phyloP scores from a whole-genome alignment of 768 basidiomycete genomes.

The Boletus sp. region DNA sequence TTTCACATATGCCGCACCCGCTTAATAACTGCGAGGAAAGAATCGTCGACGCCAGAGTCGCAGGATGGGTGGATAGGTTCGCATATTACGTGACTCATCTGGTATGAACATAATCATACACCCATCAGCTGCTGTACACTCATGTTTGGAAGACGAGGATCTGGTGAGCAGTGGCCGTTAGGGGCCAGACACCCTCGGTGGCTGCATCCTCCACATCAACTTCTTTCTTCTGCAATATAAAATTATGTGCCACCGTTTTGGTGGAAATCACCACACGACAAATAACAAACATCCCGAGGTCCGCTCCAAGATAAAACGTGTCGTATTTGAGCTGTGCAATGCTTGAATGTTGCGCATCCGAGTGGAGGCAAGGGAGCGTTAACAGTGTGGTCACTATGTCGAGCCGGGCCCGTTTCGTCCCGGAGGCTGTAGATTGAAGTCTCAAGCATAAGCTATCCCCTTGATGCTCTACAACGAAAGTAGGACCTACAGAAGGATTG shows the following conservation, averaged over 20 bases:
- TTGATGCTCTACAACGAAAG: not conserved
- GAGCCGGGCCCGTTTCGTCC: slow-evolving; percentile 24
- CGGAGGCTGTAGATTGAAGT: slow-evolving; percentile 12
- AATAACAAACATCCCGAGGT: slow-evolving; percentile 28
- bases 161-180: slow-evolving; percentile 31
- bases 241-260: slow-evolving; percentile 28
- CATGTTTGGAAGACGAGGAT: slow-evolving; percentile 30
- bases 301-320: slow-evolving; percentile 29
- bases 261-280: slow-evolving; percentile 19
- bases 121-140: not conserved
- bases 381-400: slow-evolving; percentile 28
- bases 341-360: not conserved
- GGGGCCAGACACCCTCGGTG: slow-evolving; percentile 30
- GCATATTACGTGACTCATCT: not conserved
- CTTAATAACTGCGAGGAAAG: not conserved
- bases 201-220: slow-evolving; percentile 28
- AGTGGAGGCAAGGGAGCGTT: slow-evolving; percentile 27
- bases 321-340: slow-evolving; percentile 27
- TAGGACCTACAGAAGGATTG: slow-evolving; percentile 18
- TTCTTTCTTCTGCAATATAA: slow-evolving; percentile 32
- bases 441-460: not conserved
- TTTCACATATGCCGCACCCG: too few species aligned
- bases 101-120: not conserved
- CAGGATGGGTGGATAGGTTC: not conserved
- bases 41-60: not conserved